These are phyloP conservation scores for Umbilicus rupestris DNA, from an alignment of 164 flowering plant genomes.

Conservation along the genomic window DNA sequence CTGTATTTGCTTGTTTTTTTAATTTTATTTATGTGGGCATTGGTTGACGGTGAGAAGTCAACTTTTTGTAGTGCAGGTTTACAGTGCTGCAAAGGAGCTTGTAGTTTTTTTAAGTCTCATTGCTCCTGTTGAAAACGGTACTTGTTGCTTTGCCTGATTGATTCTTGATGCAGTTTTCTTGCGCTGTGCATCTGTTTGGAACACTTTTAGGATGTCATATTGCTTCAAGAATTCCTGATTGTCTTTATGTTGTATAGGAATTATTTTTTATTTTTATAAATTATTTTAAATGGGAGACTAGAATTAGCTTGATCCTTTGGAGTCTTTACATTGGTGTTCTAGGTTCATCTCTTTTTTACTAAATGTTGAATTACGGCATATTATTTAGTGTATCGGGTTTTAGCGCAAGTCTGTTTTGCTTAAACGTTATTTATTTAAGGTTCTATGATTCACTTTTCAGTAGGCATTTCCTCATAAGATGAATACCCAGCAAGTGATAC, in stretches of 20 bases:
- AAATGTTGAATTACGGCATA: background rate
- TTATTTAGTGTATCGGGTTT: background rate
- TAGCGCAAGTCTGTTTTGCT: background rate
- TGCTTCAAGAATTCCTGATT: background rate
- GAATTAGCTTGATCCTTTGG: background rate
- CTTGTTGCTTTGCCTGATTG: background rate
- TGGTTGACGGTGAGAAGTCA: background rate
- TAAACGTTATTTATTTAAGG: background rate
- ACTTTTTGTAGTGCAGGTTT: background rate
- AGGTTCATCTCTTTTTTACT: background rate
- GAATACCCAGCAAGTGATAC: conserved; percentile 59
- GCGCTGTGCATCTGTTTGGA: too few relatives aligned
- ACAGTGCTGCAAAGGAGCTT: background rate
- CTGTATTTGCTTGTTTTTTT: background rate
- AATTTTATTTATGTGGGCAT: background rate
- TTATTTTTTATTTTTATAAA: background rate
- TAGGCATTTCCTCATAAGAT: conserved; percentile 16
- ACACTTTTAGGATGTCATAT: background rate
- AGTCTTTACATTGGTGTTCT: background rate
- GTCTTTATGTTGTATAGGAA: background rate
- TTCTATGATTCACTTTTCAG: background rate
- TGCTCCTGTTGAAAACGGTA: background rate
- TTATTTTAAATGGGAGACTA: background rate
- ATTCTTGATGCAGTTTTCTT: background rate
- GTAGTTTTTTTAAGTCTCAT: background rate